Percentiles rank a stretch among this genome's conserved stretches.
phyloP scores from a whole-genome alignment of 1,139 yeast genomes.

The Geotrichum citri-aurantii region DNA sequence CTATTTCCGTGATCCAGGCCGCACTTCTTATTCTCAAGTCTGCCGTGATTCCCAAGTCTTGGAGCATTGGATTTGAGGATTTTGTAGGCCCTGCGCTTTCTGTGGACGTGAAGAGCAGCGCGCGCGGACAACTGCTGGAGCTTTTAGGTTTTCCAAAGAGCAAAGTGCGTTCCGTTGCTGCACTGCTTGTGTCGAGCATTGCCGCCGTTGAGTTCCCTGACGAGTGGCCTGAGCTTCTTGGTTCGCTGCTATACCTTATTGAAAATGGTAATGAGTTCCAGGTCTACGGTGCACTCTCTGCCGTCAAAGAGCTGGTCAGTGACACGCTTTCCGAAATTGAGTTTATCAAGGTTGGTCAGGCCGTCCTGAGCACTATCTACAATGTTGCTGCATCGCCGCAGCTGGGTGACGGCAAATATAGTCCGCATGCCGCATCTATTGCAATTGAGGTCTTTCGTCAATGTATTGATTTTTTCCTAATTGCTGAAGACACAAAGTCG shows the following conservation, averaged over 20 bases:
- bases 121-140: conserved; percentile 48
- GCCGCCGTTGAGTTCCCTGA: conserved; percentile 92
- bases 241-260: conserved; percentile 42
- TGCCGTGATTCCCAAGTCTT: conserved; percentile 56
- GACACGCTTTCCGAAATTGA: conserved; percentile 83
- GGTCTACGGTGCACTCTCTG: conserved; percentile 60
- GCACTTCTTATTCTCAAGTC: conserved; percentile 65
- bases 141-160: conserved; percentile 50
- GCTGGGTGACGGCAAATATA: conserved; percentile 12
- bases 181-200: conserved; percentile 75
- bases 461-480: conserved; percentile 33
- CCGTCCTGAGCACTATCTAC: conserved; percentile 25
- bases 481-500: conserved; percentile 27
- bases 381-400: conserved; percentile 22
- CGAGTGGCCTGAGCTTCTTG: conserved; percentile 80
- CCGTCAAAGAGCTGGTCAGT: conserved; percentile 74
- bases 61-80: conserved; percentile 84
- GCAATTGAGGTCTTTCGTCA: conserved; percentile 33
- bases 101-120: conserved; percentile 46
- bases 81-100: conserved; percentile 63
- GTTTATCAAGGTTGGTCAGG: conserved; percentile 63
- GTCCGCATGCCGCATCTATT: conserved; percentile 21
- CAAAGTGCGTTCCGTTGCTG: conserved; percentile 62
- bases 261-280: conserved; percentile 36
- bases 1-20: conserved; percentile 42